Base-by-base conservation (phyloP, 306 rosid genomes). In the Vigna unguiculata region DNA sequence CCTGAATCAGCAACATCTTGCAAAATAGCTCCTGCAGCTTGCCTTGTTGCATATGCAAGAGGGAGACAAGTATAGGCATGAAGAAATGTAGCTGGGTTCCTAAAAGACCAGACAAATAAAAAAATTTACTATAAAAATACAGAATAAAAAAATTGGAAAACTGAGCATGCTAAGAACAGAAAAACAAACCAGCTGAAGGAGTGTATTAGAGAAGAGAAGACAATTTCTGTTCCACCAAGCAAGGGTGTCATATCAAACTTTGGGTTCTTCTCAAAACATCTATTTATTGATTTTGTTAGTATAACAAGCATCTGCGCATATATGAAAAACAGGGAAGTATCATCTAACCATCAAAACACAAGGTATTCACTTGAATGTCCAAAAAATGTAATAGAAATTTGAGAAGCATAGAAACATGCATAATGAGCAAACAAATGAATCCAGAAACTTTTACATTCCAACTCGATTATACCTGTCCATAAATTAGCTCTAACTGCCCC, bases 1-100 rank as follows among this genome's bases (percentile, higher is more conserved):
- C 97, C 97, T 22, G 99, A 90, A 89, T 89, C 97, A 43, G 97
- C 92, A 83, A 88, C 84, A 77, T 95, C 99, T 75, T 95, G 99
- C 90, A 95, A 88, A 83, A 95, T 85, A 80, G 97, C 96, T 70
- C 90, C 91, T 22, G 99, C 99, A 81, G 97, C 99, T 87, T 95
- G 99, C 77, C 99, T 90, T 74, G 97, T 88, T 21, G 88, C 96
- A 87, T 89, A 92, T 53, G 97, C 89, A 55, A 95, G 97, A 62
- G 99, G 99, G 62, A 95, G 97, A 83, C 97, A 95, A 41, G 97
- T 90, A 87, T 95, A 95, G 61, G 99, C 97, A 83, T 95, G 99
- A 85, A 95, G 96, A 88, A 95, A 95, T 47, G 96, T 90, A 59
- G 97, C 93, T 6, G 97, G 97, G 58, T 92, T 91, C 97, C 99